Evolutionary conservation across 1,284 basidiomycete genomes (phyloP).

Genomic region (Sphagnurus paluster): DNA sequence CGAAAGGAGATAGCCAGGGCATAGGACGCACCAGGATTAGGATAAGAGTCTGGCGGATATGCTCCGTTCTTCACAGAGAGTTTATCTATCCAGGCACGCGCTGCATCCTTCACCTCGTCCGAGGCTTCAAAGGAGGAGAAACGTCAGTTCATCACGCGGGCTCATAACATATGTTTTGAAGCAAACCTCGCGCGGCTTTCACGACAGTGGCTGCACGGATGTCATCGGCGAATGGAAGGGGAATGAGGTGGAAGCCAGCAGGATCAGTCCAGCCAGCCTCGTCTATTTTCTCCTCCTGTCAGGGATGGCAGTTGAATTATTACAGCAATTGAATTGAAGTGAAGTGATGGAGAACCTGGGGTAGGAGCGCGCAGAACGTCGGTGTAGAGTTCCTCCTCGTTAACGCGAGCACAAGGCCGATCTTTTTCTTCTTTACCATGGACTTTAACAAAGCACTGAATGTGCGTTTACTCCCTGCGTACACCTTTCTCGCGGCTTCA

Average conservation of each 20-base stretch:
- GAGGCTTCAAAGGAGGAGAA: constrained; percentile 49
- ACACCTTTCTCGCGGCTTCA: constrained; percentile 48
- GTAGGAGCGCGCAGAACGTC: constrained; percentile 82
- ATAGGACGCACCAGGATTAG: constrained; percentile 78
- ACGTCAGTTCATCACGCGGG: constrained; percentile 10
- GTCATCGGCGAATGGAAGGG: constrained; percentile 93
- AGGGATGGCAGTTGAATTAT: too few relatives aligned
- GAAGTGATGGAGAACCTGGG: constrained; percentile 60
- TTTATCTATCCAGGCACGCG: constrained; percentile 77
- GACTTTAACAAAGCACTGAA: constrained; percentile 87
- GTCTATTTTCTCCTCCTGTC: constrained; percentile 70
- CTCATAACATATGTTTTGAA: background rate
- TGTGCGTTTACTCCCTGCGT: constrained; percentile 88
- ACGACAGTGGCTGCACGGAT: constrained; percentile 76
- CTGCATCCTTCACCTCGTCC: constrained; percentile 67
- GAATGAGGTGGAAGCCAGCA: constrained; percentile 90
- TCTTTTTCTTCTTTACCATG: constrained; percentile 80
- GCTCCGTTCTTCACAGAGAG: constrained; percentile 75
- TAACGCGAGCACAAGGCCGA: constrained; percentile 77
- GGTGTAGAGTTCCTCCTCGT: constrained; percentile 77
- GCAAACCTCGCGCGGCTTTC: constrained; percentile 54
- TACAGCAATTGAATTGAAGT: background rate
- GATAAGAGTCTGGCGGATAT: constrained; percentile 88
- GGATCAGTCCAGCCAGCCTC: constrained; percentile 81
- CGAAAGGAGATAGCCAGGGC: constrained; percentile 7